These are phyloP conservation scores for Pseudogymnoascus sp. DNA, from an alignment of 2,329 filamentous ascomycete genomes.

Conservation along the genomic window DNA sequence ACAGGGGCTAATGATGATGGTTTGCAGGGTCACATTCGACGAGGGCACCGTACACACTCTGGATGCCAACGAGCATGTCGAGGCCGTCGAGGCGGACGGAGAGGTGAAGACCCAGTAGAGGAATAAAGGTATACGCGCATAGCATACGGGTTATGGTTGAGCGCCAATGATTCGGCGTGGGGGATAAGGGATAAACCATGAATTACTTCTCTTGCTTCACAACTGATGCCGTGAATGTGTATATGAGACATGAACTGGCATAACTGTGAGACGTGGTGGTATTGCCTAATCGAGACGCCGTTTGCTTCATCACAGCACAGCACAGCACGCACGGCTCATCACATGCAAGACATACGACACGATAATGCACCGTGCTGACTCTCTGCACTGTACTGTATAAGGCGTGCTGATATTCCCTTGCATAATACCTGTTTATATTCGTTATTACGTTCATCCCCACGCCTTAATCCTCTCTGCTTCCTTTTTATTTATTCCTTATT, in stretches of 20 bases:
- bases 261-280: neutral
- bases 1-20: neutral
- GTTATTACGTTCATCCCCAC: neutral
- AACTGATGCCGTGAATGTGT: neutral
- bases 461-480: neutral
- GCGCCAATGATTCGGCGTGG: neutral
- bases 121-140: neutral
- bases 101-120: conserved; percentile 65
- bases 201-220: neutral
- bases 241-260: neutral
- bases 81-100: conserved; percentile 67
- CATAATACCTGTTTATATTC: neutral
- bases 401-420: neutral
- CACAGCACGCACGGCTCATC: neutral
- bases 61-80: conserved; percentile 62
- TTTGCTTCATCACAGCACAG: neutral
- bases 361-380: neutral
- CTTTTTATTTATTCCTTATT: neutral
- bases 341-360: neutral
- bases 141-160: neutral
- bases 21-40: conserved; percentile 63
- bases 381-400: neutral
- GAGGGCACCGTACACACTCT: conserved; percentile 62
- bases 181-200: neutral
- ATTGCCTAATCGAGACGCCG: conserved; percentile 4